Conservation (phyloP, 176 grass and related monocot genomes). For the Aegilops longissima region DNA sequence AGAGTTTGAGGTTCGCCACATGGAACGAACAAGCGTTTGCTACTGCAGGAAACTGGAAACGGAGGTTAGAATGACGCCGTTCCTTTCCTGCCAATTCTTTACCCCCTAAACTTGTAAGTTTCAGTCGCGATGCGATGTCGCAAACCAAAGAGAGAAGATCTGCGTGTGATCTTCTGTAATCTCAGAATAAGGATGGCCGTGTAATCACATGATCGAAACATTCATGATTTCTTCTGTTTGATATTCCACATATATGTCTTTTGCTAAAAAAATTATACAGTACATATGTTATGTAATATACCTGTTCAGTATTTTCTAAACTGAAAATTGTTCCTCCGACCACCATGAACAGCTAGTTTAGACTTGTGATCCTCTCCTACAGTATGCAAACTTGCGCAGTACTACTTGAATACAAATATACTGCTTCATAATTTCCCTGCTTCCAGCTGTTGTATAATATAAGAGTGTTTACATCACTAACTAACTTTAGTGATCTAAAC, state of each 20-base stretch:
- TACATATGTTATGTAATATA: not conserved
- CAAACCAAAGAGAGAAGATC: no score
- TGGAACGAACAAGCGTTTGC: not conserved
- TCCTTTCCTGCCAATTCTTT: slow-evolving; percentile 45
- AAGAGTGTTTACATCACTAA: no score
- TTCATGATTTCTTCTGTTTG: no score
- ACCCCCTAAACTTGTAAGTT: slow-evolving; percentile 17
- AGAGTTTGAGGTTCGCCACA: no score
- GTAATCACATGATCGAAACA: no score
- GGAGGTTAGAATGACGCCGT: slow-evolving; percentile 34
- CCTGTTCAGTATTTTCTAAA: not conserved
- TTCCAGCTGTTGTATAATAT: not conserved
- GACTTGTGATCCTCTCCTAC: not conserved
- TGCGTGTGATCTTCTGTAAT: no score
- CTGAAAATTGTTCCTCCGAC: not conserved
- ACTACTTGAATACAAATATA: not conserved
- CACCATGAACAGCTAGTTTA: not conserved
- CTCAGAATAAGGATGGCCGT: no score
- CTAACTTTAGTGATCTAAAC: no score
- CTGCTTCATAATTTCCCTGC: not conserved
- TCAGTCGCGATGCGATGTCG: slow-evolving; percentile 22
- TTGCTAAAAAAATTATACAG: no score
- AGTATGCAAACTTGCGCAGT: not conserved
- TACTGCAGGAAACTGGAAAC: slow-evolving; percentile 26
- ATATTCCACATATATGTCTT: not conserved